These are phyloP conservation scores for Thalassiosira profunda DNA, from an alignment of 108 stramenopile species.

Conservation along the genomic window DNA sequence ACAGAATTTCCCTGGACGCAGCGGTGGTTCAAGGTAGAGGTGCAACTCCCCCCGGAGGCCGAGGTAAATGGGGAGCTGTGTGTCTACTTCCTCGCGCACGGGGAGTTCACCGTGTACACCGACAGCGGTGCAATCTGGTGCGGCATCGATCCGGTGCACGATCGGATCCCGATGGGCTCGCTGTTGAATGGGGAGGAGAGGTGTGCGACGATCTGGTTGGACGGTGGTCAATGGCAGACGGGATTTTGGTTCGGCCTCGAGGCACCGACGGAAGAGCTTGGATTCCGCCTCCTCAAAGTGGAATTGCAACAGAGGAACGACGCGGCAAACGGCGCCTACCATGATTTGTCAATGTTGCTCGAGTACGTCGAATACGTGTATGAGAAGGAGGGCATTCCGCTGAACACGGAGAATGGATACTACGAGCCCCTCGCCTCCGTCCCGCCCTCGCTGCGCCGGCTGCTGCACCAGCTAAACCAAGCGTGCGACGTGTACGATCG, in stretches of 20 bases:
- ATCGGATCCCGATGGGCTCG: not conserved
- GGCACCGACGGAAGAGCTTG: slow-evolving; percentile 1
- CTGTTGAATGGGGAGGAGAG: not conserved
- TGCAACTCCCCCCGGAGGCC: not conserved
- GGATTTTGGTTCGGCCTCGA: slow-evolving; percentile 10
- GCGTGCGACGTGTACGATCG: not conserved
- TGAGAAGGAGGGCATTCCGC: slow-evolving; percentile 2
- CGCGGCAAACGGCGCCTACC: slow-evolving; percentile 1
- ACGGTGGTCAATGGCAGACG: slow-evolving; percentile 6
- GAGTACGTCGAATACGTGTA: slow-evolving; percentile 8
- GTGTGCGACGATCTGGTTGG: not conserved
- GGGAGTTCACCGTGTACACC: slow-evolving; percentile 6
- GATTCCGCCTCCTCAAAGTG: slow-evolving; percentile 5
- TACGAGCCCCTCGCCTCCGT: not conserved
- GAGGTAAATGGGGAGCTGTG: not conserved
- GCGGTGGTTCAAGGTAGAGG: slow-evolving; percentile 1
- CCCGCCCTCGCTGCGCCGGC: not conserved
- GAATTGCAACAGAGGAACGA: not conserved
- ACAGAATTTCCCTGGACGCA: slow-evolving; percentile 11
- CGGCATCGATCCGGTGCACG: slow-evolving; percentile 1
- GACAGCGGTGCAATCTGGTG: not conserved
- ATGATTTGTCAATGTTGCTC: slow-evolving; percentile 9
- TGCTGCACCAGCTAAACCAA: not conserved
- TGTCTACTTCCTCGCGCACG: slow-evolving; percentile 4
- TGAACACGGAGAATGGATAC: slow-evolving; percentile 8